Conservation (phyloP, 192 early-diverging fungal genomes). For the Podila epicladia region DNA sequence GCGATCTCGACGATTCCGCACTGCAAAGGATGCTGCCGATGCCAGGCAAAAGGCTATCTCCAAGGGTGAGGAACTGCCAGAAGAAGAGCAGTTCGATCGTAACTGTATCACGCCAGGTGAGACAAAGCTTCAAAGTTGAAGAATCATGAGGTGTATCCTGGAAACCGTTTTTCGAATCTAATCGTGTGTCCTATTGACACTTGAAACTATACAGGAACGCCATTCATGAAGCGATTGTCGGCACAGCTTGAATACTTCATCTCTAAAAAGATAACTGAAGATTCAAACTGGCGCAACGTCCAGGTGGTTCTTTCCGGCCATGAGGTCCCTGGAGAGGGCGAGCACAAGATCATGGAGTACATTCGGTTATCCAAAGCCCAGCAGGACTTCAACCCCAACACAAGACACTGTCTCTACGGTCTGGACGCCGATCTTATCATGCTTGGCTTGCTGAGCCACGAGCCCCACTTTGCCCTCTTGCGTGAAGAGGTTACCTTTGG, state of each 20-base stretch:
- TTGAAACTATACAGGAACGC: conserved; percentile 70
- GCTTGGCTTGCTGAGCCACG: conserved; percentile 94
- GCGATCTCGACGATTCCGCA: conserved; percentile 94
- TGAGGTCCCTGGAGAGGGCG: conserved; percentile 96
- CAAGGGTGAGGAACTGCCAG: conserved; percentile 76
- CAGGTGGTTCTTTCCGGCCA: conserved; percentile 95
- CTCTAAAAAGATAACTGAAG: conserved; percentile 86
- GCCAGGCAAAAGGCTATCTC: conserved; percentile 68
- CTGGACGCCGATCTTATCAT: conserved; percentile 99
- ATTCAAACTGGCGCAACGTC: conserved; percentile 90
- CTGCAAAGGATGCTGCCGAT: conserved; percentile 85
- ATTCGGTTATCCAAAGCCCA: conserved; percentile 87
- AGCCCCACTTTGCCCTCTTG: conserved; percentile 96
- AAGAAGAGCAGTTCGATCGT: conserved; percentile 87
- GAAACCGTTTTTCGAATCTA: too few relatives aligned
- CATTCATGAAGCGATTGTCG: conserved; percentile 94
- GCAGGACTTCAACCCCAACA: conserved; percentile 87
- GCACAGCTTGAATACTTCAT: conserved; percentile 91
- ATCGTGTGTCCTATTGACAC: background rate
- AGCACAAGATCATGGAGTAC: conserved; percentile 99
- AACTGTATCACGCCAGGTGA: conserved; percentile 98
- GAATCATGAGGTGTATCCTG: background rate
- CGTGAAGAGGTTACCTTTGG: conserved; percentile 95
- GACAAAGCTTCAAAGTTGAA: background rate
- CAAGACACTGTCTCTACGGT: conserved; percentile 95